Percentiles rank a stretch among this genome's conserved stretches.
Conservation (phyloP, 768 basidiomycete species). For the Tylopilus intermedius region DNA sequence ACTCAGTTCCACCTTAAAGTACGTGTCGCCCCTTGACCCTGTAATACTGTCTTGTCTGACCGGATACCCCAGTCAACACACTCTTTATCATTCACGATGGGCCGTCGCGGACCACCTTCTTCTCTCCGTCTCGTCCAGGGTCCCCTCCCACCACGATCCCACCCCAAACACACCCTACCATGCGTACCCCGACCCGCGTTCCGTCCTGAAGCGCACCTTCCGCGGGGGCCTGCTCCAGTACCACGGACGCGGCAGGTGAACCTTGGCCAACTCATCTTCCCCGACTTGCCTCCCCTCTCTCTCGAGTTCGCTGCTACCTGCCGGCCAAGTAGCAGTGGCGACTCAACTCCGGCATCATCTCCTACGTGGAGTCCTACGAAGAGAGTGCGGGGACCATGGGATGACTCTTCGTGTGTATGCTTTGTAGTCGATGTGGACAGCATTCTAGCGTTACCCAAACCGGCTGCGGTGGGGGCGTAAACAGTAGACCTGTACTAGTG, state of each 20-base stretch:
- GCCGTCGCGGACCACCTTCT: constrained; percentile 63
- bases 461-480: constrained; percentile 30
- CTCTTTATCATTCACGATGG: constrained; percentile 39
- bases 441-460: constrained; percentile 43
- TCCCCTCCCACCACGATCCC: constrained; percentile 56
- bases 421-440: constrained; percentile 43
- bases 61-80: background rate
- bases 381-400: constrained; percentile 51
- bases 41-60: background rate
- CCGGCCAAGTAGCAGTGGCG: constrained; percentile 11
- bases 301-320: constrained; percentile 17
- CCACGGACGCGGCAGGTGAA: constrained; percentile 14
- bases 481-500: no score
- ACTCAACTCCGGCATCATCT: constrained; percentile 13
- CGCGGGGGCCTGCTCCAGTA: constrained; percentile 17
- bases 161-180: constrained; percentile 63
- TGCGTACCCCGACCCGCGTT: constrained; percentile 57
- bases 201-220: constrained; percentile 29
- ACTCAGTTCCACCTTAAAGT: background rate
- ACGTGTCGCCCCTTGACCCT: background rate
- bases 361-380: constrained; percentile 17
- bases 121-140: constrained; percentile 58
- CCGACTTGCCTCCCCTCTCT: constrained; percentile 23
- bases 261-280: constrained; percentile 6
- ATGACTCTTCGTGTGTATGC: constrained; percentile 45